These are phyloP conservation scores for Rhynchosporium graminicola DNA, from an alignment of 2,329 filamentous ascomycete genomes.

Conservation along the genomic window DNA sequence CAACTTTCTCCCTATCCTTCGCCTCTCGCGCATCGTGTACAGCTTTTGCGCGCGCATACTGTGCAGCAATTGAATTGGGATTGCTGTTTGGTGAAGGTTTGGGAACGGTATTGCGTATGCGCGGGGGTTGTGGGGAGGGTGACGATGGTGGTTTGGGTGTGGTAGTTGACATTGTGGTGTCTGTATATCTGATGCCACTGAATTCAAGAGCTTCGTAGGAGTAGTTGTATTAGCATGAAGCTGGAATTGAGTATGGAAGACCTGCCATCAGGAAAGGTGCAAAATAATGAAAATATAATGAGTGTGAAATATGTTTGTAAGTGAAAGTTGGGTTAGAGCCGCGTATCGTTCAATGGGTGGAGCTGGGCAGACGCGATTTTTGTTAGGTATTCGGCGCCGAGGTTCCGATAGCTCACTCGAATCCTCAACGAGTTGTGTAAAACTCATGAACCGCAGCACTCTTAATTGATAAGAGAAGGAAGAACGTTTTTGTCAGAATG, in stretches of 20 bases:
- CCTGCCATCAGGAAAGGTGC: slow-evolving; percentile 1
- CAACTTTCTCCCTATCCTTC: slow-evolving; percentile 25
- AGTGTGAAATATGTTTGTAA: background rate
- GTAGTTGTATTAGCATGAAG: slow-evolving; percentile 1
- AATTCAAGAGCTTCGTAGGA: no score
- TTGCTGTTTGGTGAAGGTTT: slow-evolving; percentile 35
- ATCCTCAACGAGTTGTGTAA: no score
- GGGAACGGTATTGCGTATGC: slow-evolving; percentile 27
- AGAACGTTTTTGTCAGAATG: no score
- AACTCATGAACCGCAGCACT: no score
- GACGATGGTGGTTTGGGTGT: background rate
- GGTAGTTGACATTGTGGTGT: slow-evolving; percentile 1
- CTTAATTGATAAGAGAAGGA: no score
- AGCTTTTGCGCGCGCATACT: slow-evolving; percentile 39
- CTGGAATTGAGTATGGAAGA: background rate
- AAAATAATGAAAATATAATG: background rate
- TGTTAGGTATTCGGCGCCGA: slow-evolving; percentile 5
- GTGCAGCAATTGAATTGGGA: slow-evolving; percentile 37
- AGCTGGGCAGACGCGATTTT: slow-evolving; percentile 16
- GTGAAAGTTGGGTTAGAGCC: background rate
- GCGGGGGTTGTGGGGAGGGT: background rate
- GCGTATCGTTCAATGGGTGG: background rate
- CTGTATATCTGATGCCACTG: background rate
- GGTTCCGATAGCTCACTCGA: slow-evolving; percentile 13
- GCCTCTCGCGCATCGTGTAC: slow-evolving; percentile 35